Base-by-base conservation (phyloP, 768 basidiomycete genomes). In the Pulveroboletus sp. region DNA sequence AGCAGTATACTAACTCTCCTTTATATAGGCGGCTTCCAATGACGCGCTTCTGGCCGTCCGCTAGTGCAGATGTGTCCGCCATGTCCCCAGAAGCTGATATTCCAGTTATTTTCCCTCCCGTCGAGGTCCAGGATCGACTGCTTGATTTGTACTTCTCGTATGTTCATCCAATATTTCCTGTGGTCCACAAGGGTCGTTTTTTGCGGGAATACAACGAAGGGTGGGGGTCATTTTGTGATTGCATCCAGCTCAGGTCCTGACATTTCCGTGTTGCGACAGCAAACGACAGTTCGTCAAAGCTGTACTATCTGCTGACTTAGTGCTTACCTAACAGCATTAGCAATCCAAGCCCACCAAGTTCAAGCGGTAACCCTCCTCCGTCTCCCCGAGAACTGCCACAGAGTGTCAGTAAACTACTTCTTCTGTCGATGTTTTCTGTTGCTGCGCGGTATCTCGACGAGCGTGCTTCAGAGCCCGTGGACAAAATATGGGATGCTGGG, bases 341-440 rank as follows among this genome's bases (percentile, higher is more conserved):
- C 69, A 52, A 69, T 71, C 39, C 71, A 71, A 47, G 72, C 68
- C 55, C 76, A 12, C 60, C 50, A 14, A 46, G 52, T 26, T 42
- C 54, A 17, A 56, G 49, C 6, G 15, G 41, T 6, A 26, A 32
- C 35, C 50, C 66, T 11, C 46, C 59, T 14, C 52, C 50, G 10
- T 46, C 54, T 24, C 17, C 49, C 18, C 57, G 76, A 9, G 81
- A 84, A 55, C 70, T 77, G 9, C 76, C 81, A 17, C 86, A 87
- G 60, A 77, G 76, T 59, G 65, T 83, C 17, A 83, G 86, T 3
- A 81, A 82, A 39, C 69, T 93, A 28, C 67, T 93, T 8, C 75
- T 94, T 12, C 71, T 93, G 24, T 78, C 87, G 2, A 90, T 94
- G 67, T 91, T 92, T 61, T 77, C 92, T 8, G 77, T 91, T 45